A percentile compares a stretch with the other conserved stretches of the same genome.
Conservation (phyloP, 2,329 filamentous ascomycete species). For the Cladosporium cucumerinum region DNA sequence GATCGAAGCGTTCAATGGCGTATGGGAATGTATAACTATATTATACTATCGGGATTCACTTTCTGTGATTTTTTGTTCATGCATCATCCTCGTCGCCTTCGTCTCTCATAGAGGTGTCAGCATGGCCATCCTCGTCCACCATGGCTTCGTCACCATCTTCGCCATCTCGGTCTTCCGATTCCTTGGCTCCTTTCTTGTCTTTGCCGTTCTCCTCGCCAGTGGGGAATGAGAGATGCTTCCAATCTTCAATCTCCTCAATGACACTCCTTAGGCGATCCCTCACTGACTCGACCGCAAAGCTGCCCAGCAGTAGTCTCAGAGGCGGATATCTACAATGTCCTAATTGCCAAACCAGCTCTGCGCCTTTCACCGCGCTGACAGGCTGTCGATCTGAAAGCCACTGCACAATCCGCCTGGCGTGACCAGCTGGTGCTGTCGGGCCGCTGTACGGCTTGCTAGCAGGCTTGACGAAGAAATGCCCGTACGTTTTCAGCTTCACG, state of each 20-base stretch:
- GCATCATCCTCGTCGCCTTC: slow-evolving; percentile 15
- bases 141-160: slow-evolving; percentile 26
- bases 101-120: slow-evolving; percentile 11
- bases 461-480: slow-evolving; percentile 86
- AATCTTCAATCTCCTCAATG: slow-evolving; percentile 68
- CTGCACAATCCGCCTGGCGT: slow-evolving; percentile 86
- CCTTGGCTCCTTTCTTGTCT: slow-evolving; percentile 25
- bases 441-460: slow-evolving; percentile 77
- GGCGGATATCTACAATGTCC: slow-evolving; percentile 95
- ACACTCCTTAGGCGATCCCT: slow-evolving; percentile 83
- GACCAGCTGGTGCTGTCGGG: slow-evolving; percentile 75
- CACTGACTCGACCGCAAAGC: slow-evolving; percentile 94
- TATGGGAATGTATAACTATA: not conserved
- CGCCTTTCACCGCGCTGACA: slow-evolving; percentile 86
- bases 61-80: not conserved
- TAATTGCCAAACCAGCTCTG: slow-evolving; percentile 88
- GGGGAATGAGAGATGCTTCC: slow-evolving; percentile 39
- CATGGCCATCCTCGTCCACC: slow-evolving; percentile 23
- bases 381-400: slow-evolving; percentile 93
- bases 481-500: slow-evolving; percentile 67
- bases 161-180: slow-evolving; percentile 20
- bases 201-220: slow-evolving; percentile 28
- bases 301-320: slow-evolving; percentile 78
- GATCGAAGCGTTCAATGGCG: not conserved
- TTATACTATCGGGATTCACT: not conserved